These are phyloP conservation scores for Mercurialis annua DNA, from an alignment of 345 rosid species.

Conservation along the genomic window DNA sequence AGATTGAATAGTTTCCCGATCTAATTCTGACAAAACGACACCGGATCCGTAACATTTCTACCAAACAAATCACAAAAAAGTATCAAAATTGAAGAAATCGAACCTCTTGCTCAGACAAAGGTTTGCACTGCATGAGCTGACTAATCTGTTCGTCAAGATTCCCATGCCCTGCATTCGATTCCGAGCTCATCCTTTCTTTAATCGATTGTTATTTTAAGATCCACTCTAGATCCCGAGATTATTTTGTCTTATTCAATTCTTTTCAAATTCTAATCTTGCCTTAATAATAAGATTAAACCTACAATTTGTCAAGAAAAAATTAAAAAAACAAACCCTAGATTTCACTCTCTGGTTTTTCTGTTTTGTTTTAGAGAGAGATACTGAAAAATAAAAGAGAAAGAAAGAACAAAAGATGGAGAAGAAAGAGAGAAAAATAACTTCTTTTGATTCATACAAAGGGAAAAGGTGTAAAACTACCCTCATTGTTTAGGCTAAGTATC, in stretches of 20 bases:
- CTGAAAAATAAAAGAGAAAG: background rate
- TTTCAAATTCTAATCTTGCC: conserved; percentile 7
- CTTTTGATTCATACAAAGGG: too few species aligned
- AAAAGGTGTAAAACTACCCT: too few species aligned
- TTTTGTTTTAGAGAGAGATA: background rate
- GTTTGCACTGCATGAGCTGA: conserved; percentile 63
- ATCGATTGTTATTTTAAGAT: background rate
- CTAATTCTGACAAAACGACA: background rate
- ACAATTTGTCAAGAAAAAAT: background rate
- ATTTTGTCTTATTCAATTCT: too few species aligned
- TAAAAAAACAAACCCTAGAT: conserved; percentile 25
- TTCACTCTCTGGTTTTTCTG: conserved; percentile 1
- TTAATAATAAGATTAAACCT: conserved; percentile 10
- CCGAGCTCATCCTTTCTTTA: conserved; percentile 36
- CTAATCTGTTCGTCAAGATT: conserved; percentile 49
- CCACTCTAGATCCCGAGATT: conserved; percentile 23
- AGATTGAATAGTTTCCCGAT: too few species aligned
- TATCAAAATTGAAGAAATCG: background rate
- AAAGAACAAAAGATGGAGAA: conserved; percentile 18
- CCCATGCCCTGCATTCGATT: conserved; percentile 45
- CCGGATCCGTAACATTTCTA: background rate
- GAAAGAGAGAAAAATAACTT: conserved; percentile 14
- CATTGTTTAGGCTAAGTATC: too few species aligned
- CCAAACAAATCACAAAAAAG: background rate
- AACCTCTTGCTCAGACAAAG: conserved; percentile 37